These are phyloP conservation scores for Colletotrichum coccodes DNA, from an alignment of 2,329 filamentous ascomycete genomes.

Conservation along the genomic window DNA sequence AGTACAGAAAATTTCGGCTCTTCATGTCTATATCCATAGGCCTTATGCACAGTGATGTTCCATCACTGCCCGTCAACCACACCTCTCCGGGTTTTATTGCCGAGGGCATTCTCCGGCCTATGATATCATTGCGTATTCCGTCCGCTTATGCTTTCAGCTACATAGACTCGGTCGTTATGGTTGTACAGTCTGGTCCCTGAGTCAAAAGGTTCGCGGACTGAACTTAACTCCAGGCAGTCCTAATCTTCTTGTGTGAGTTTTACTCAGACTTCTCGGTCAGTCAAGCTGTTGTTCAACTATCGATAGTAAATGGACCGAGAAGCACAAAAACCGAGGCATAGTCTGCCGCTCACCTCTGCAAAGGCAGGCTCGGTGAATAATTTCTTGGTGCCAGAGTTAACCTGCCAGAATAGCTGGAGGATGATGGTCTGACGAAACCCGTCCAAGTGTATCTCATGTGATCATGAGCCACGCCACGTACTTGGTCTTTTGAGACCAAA, in stretches of 20 bases:
- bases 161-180: background rate
- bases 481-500: background rate
- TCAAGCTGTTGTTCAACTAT: background rate
- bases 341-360: no score
- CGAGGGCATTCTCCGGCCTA: no score
- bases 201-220: no score
- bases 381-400: background rate
- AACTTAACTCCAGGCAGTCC: background rate
- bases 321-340: background rate
- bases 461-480: fast-evolving
- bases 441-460: background rate
- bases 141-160: background rate
- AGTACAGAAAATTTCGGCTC: background rate
- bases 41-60: background rate
- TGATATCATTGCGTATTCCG: background rate
- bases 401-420: background rate
- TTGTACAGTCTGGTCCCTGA: no score
- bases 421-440: background rate
- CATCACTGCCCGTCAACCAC: background rate
- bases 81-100: background rate
- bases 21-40: background rate
- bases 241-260: background rate
- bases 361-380: no score
- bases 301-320: background rate
- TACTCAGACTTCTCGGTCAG: background rate